A percentile compares a stretch with the other conserved stretches of the same genome.
phyloP scores from a whole-genome alignment of 495 filamentous ascomycete species.

The Penicillium waksmanii region DNA sequence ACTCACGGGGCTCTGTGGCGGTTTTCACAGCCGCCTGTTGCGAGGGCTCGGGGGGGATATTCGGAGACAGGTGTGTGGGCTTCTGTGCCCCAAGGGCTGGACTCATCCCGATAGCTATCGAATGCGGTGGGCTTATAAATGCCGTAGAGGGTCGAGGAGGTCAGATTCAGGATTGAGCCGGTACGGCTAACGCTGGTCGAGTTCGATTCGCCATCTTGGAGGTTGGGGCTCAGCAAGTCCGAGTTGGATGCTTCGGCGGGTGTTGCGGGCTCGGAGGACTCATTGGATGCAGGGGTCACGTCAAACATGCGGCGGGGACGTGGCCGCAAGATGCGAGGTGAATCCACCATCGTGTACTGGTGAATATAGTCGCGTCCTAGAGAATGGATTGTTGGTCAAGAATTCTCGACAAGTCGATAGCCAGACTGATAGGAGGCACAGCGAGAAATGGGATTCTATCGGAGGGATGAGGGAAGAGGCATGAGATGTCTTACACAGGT shows the following conservation, averaged over 20 bases:
- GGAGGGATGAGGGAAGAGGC: not conserved
- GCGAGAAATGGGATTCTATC: not conserved
- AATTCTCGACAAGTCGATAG: not conserved
- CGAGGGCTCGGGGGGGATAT: constrained; percentile 30
- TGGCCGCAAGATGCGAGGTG: constrained; percentile 66
- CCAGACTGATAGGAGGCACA: not conserved
- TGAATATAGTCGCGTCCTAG: not conserved
- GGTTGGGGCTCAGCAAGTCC: constrained; percentile 37
- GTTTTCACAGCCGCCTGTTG: constrained; percentile 31
- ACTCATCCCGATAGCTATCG: constrained; percentile 53
- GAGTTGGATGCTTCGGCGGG: constrained; percentile 44
- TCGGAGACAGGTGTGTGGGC: constrained; percentile 58
- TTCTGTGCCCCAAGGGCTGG: constrained; percentile 72
- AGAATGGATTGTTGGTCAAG: not conserved
- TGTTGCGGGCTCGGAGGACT: constrained; percentile 55
- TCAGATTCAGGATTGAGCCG: constrained; percentile 83
- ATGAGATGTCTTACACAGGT: not conserved
- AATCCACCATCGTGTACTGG: constrained; percentile 43
- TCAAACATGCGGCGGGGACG: constrained; percentile 78
- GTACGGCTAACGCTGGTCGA: constrained; percentile 57
- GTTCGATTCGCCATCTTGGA: constrained; percentile 30
- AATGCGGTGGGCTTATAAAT: constrained; percentile 78
- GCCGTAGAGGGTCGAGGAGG: constrained; percentile 83
- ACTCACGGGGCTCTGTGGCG: constrained; percentile 34
- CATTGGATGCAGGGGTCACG: constrained; percentile 55